Percentiles rank a stretch among this genome's conserved stretches.
Conservation (phyloP, 805 yeast genomes). For the Lipomyces yamadae region DNA sequence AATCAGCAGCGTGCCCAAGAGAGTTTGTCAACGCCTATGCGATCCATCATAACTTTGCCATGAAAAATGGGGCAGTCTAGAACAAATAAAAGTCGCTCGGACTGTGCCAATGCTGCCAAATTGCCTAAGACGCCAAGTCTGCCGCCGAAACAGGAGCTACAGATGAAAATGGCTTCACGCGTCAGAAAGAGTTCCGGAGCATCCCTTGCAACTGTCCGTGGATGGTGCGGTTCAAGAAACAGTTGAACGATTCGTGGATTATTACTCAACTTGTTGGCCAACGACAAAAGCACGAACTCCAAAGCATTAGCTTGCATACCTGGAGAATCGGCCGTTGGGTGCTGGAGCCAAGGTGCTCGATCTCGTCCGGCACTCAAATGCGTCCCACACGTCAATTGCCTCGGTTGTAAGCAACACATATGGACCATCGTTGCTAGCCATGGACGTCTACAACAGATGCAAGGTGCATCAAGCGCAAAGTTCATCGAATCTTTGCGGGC, state of each 20-base stretch:
- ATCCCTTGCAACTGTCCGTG: conserved; percentile 2
- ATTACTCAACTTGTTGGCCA: neutral
- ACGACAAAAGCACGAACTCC: too few relatives aligned
- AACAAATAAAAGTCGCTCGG: neutral
- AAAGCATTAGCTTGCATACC: too few relatives aligned
- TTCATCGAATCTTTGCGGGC: too few relatives aligned
- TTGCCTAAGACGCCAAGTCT: neutral
- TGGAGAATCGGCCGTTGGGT: too few relatives aligned
- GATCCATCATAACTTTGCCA: neutral
- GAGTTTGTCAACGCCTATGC: conserved; percentile 1
- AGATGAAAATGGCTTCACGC: neutral
- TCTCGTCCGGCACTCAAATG: too few relatives aligned
- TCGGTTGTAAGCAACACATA: too few relatives aligned
- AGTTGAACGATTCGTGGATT: neutral
- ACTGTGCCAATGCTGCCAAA: conserved; percentile 3
- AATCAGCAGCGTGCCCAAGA: neutral
- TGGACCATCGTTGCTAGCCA: too few relatives aligned
- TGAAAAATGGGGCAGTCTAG: neutral
- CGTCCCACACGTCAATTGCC: too few relatives aligned
- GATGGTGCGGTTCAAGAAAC: conserved; percentile 3
- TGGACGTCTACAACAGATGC: too few relatives aligned
- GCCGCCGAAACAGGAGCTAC: neutral
- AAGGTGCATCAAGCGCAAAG: too few relatives aligned
- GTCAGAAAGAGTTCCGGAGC: neutral
- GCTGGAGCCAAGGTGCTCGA: too few relatives aligned